Base-by-base conservation (phyloP, 768 basidiomycete species). In the Mycena sanguinolenta region DNA sequence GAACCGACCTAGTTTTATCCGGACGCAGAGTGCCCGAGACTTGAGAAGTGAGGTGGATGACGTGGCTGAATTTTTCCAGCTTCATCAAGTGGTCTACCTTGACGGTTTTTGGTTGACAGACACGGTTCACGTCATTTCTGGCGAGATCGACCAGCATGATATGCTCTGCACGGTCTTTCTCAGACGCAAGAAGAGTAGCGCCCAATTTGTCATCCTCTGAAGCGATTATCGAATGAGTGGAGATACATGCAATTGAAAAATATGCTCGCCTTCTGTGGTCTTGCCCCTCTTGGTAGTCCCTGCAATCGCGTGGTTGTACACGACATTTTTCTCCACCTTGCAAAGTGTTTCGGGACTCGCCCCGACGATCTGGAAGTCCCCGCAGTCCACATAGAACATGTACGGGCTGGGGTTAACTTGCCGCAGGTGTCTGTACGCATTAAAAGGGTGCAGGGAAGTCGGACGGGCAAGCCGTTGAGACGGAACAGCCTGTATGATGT, bases 131-230 rank as follows among this genome's bases (percentile, higher is more conserved):
- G 77, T 99, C 98, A 84, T 99, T 99, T 21, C 98, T 87, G 9
- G 98, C 98, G 66, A 99, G 88, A 81, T 99, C 98, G 65, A 98
- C 95, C 66, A 99, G 90, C 98, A 99, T 99, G 79, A 99, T 96
- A 78, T 99, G 97, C 78, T 99, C 98, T 49, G 98, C 96, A 34
- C 95, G 88, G 77, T 99, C 98, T 80, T 99, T 99, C 75, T 95
- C 94, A 0, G 96, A 98, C 27, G 89, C 86, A 36, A 91, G 82
- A 17, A 99, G 86, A 39, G 90, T 88, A 19, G 89, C 86, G 12
- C 93, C 92, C 8, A 99, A 84, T 69, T 84, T 83, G 67, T 89
- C 89, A 79, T 99, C 98, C 93, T 99, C 98, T 98, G 46, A 58
- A 52, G 27, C 55, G 30, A 60, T n/a, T 25, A 50, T 74, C 32